Evolutionary conservation across 495 filamentous ascomycete genomes (phyloP).

Genomic region (Aspergillus coremiiformis): DNA sequence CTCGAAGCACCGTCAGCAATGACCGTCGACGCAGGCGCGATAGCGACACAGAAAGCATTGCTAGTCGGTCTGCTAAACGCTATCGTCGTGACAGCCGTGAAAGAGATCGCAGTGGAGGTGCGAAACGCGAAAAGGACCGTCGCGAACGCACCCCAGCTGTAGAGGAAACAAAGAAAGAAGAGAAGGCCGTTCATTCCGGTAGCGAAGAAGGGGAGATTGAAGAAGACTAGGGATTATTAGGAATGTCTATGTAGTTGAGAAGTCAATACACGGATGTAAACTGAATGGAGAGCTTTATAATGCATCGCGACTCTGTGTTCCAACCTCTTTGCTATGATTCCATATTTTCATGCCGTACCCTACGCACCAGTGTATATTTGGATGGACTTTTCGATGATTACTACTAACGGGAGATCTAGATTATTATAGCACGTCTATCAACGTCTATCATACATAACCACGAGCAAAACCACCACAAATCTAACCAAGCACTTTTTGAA

Average conservation of each 20-base stretch:
- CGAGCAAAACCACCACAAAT: too few species aligned
- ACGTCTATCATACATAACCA: too few species aligned
- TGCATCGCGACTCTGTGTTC: too few species aligned
- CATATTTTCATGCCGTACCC: too few species aligned
- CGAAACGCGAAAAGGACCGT: slow-evolving; percentile 56
- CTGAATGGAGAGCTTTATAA: too few species aligned
- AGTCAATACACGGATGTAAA: neutral
- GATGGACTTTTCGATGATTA: too few species aligned
- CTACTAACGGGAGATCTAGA: too few species aligned
- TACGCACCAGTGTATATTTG: too few species aligned
- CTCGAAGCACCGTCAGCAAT: slow-evolving; percentile 50
- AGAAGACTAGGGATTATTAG: slow-evolving; percentile 50
- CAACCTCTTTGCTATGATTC: too few species aligned
- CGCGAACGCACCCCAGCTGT: slow-evolving; percentile 47
- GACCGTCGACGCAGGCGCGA: slow-evolving; percentile 55
- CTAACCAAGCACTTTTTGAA: too few species aligned
- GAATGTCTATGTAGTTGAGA: neutral
- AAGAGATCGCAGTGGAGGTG: slow-evolving; percentile 48
- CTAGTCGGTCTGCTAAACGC: slow-evolving; percentile 50
- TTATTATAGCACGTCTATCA: too few species aligned
- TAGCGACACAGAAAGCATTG: slow-evolving; percentile 65
- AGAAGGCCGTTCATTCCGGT: slow-evolving; percentile 66
- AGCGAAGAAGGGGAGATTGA: slow-evolving; percentile 99
- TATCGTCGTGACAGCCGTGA: slow-evolving; percentile 40
- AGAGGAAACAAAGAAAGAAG: slow-evolving; percentile 47